Percentiles rank a stretch among this genome's conserved stretches.
Evolutionary conservation across 2,329 filamentous ascomycete species (phyloP).

Genomic region (Aspergillus floridensis): DNA sequence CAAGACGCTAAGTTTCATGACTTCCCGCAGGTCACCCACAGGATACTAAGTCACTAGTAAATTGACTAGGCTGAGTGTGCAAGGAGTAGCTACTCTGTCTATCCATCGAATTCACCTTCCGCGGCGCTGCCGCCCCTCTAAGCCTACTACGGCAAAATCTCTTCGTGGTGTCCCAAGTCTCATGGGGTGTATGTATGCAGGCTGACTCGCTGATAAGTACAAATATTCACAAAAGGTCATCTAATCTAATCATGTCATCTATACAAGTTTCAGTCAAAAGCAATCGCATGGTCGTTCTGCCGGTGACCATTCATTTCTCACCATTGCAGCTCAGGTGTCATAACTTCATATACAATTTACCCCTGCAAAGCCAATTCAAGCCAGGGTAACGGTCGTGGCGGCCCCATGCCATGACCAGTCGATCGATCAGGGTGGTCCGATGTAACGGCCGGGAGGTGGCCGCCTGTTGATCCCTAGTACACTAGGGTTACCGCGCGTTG

Average conservation of each 20-base stretch:
- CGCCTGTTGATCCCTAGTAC: background rate
- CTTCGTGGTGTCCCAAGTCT: background rate
- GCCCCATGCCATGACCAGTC: background rate
- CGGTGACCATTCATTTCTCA: background rate
- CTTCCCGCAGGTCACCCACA: background rate
- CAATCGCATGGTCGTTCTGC: background rate
- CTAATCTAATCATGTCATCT: conserved; percentile 7
- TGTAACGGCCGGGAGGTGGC: background rate
- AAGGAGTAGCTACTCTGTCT: background rate
- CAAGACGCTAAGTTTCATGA: conserved; percentile 12
- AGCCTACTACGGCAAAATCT: background rate
- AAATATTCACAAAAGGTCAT: background rate
- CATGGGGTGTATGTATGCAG: background rate
- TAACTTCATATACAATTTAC: background rate
- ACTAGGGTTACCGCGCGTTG: background rate
- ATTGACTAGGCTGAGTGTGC: no score
- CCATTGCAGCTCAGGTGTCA: background rate
- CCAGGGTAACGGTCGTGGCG: background rate
- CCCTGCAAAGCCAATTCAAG: background rate
- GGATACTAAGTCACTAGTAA: background rate
- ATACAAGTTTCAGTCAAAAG: background rate
- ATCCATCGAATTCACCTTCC: background rate
- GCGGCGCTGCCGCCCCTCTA: background rate
- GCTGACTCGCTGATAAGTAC: background rate
- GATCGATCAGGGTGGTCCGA: background rate